A percentile compares a stretch with the other conserved stretches of the same genome.
Evolutionary conservation across 176 grass and related monocot species (phyloP).

Genomic region (Phoenix dactylifera): DNA sequence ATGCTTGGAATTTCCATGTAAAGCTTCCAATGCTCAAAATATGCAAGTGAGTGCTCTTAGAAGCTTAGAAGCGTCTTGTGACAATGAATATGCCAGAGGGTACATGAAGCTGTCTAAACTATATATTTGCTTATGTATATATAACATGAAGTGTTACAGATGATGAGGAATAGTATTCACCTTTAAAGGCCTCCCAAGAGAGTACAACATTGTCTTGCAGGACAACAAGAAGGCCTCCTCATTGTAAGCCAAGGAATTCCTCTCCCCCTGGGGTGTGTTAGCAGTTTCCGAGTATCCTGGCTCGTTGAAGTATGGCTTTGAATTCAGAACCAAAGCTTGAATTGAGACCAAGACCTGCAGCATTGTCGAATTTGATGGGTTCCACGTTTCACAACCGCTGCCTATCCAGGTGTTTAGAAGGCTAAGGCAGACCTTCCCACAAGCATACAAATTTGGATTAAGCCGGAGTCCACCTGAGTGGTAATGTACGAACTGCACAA

Average conservation of each 20-base stretch:
- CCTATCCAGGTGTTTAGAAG: conserved; percentile 76
- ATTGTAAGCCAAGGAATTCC: conserved; percentile 41
- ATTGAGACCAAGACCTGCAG: conserved; percentile 83
- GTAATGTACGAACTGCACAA: conserved; percentile 57
- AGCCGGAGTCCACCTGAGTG: conserved; percentile 67
- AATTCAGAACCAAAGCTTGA: conserved; percentile 89
- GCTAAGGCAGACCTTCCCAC: conserved; percentile 88
- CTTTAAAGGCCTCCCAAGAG: conserved; percentile 58
- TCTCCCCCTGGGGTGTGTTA: conserved; percentile 33
- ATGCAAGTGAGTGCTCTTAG: too few relatives aligned
- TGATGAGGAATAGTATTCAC: conserved; percentile 28
- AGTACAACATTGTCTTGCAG: conserved; percentile 88
- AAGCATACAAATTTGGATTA: conserved; percentile 83
- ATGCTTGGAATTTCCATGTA: background rate
- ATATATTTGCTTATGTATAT: too few relatives aligned
- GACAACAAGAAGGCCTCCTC: conserved; percentile 52
- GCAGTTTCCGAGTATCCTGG: conserved; percentile 44
- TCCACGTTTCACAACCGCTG: conserved; percentile 70
- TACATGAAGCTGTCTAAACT: too few relatives aligned
- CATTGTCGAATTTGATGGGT: conserved; percentile 70
- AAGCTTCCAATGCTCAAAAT: background rate
- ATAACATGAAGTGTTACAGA: background rate
- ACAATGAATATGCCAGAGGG: too few relatives aligned
- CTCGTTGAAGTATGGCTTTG: conserved; percentile 90
- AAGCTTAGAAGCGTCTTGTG: too few relatives aligned